Conservation (phyloP, 257 asterid genomes). For the Scutellaria barbata region DNA sequence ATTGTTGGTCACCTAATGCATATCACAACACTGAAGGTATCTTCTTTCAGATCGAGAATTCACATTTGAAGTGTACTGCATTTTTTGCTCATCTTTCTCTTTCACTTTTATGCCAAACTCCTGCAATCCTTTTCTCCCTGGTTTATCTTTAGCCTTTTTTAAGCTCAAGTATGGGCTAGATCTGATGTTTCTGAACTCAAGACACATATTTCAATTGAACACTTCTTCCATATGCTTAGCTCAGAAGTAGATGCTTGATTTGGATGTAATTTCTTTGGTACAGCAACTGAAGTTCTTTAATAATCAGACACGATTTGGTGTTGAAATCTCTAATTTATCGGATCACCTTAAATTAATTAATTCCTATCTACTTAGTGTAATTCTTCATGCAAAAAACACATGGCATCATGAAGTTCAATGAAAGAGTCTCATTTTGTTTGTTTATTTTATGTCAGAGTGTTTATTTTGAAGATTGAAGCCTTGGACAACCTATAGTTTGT, state of each 20-base stretch:
- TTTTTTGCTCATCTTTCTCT: conserved; percentile 9
- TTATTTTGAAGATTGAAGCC: conserved; percentile 17
- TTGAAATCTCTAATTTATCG: neutral
- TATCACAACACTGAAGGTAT: conserved; percentile 79
- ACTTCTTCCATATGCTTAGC: conserved; percentile 34
- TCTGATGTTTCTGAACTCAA: conserved; percentile 17
- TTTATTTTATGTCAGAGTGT: neutral
- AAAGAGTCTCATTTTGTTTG: conserved; percentile 1
- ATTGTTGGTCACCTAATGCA: conserved; percentile 88
- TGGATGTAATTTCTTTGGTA: conserved; percentile 6
- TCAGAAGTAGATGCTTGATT: conserved; percentile 29
- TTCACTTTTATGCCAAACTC: conserved; percentile 18
- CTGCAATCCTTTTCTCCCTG: conserved; percentile 2
- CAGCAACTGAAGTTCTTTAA: conserved; percentile 7
- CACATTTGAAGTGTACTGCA: conserved; percentile 2
- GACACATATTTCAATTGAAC: conserved; percentile 22
- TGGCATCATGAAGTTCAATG: conserved; percentile 15
- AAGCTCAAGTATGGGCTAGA: conserved; percentile 36
- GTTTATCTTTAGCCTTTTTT: conserved; percentile 25
- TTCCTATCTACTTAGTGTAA: conserved; percentile 10
- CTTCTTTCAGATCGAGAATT: conserved; percentile 20
- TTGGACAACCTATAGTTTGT: neutral
- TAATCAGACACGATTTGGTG: conserved; percentile 2
- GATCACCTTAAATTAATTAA: neutral
- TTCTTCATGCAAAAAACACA: neutral